Evolutionary conservation across 495 filamentous ascomycete species (phyloP).

Genomic region (Xylaria palmicola): DNA sequence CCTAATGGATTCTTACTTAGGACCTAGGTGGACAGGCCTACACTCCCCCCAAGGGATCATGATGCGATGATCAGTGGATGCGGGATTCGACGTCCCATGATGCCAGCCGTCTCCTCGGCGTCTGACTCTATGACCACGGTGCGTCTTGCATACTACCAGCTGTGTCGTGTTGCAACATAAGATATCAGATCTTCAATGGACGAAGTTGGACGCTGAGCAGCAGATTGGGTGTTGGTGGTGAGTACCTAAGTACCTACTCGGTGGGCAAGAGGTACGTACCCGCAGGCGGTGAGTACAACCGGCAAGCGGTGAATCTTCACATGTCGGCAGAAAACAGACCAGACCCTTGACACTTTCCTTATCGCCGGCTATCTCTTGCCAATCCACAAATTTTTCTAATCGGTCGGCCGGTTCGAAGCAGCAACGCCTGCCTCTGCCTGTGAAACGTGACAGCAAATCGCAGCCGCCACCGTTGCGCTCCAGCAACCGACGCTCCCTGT

Average conservation of each 20-base stretch:
- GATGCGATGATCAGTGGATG: no score
- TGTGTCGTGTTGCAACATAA: no score
- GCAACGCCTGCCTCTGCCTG: background rate
- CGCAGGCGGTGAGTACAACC: background rate
- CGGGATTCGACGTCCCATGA: no score
- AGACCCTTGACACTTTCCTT: slow-evolving; percentile 2
- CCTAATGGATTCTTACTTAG: no score
- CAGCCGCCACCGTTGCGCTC: background rate
- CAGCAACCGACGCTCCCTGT: slow-evolving; percentile 4
- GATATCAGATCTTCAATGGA: no score
- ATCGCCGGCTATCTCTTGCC: slow-evolving; percentile 6
- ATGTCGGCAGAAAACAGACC: background rate
- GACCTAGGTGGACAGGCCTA: no score
- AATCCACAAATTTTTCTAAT: slow-evolving; percentile 26
- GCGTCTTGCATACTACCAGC: no score
- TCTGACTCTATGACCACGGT: no score
- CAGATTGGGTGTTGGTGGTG: no score
- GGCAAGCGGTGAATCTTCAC: background rate
- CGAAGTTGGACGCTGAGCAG: no score
- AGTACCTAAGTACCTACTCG: background rate
- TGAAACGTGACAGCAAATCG: background rate
- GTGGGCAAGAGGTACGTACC: background rate
- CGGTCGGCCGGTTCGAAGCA: background rate
- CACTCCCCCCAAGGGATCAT: no score
- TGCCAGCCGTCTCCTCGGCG: no score